Percentiles rank a stretch among this genome's conserved stretches.
phyloP scores from a whole-genome alignment of 2,329 filamentous ascomycete species.

The Fusarium sp. region DNA sequence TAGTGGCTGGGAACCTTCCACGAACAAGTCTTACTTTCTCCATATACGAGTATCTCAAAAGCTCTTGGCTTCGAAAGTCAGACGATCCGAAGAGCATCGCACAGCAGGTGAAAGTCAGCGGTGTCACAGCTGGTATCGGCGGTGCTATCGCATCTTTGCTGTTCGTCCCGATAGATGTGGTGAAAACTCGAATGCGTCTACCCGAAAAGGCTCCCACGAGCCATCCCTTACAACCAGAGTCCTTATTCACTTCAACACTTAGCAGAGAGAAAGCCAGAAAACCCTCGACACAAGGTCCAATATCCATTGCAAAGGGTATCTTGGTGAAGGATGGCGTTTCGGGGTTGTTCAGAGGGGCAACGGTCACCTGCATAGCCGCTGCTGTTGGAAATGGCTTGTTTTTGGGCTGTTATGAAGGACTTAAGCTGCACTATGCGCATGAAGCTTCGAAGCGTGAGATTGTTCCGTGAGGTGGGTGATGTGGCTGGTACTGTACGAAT shows the following conservation, averaged over 20 bases:
- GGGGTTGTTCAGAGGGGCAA: constrained; percentile 27
- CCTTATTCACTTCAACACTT: constrained; percentile 2
- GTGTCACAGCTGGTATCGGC: constrained; percentile 25
- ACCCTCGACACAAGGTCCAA: constrained; percentile 1
- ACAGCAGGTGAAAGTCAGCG: constrained; percentile 28
- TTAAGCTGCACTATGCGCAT: constrained; percentile 17
- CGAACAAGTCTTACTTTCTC: constrained; percentile 32
- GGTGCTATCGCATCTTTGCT: constrained; percentile 27
- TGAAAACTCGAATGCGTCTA: constrained; percentile 34
- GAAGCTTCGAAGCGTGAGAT: constrained; percentile 1
- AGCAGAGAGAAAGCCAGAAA: constrained; percentile 16
- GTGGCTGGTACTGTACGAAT: rapidly evolving
- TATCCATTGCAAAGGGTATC: constrained; percentile 26
- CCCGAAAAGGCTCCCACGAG: constrained; percentile 4
- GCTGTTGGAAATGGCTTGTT: constrained; percentile 28
- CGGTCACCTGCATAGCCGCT: constrained; percentile 30
- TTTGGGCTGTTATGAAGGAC: constrained; percentile 31
- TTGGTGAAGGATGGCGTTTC: constrained; percentile 18
- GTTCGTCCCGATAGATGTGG: constrained; percentile 25
- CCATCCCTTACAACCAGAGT: constrained; percentile 15
- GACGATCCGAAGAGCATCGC: neutral
- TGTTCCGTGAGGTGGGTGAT: neutral
- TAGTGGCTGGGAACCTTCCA: constrained; percentile 31
- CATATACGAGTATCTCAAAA: constrained; percentile 32
- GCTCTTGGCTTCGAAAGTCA: neutral